These are phyloP conservation scores for Cercophora newfieldiana DNA, from an alignment of 495 filamentous ascomycete genomes.

Conservation along the genomic window DNA sequence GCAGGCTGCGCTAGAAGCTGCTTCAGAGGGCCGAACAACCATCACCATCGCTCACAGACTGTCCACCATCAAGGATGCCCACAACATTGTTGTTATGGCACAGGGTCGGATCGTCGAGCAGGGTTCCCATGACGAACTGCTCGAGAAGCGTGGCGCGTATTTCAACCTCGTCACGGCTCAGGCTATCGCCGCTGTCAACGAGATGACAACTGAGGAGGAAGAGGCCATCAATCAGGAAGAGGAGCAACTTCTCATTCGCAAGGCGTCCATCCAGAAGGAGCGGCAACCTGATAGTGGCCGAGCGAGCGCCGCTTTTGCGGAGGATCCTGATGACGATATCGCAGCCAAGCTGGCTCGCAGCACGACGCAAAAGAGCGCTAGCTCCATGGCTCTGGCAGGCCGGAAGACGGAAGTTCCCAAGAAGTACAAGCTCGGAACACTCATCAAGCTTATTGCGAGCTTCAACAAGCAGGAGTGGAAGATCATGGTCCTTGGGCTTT, in stretches of 20 bases:
- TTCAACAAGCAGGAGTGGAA: conserved; percentile 79
- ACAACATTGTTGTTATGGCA: conserved; percentile 94
- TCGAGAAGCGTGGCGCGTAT: conserved; percentile 60
- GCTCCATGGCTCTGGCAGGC: conserved; percentile 65
- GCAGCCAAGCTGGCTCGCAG: conserved; percentile 57
- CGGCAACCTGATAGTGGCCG: conserved; percentile 19
- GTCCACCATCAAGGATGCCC: conserved; percentile 88
- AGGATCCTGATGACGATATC: conserved; percentile 63
- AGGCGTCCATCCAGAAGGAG: conserved; percentile 38
- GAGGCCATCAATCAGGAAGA: conserved; percentile 42
- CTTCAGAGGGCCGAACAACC: conserved; percentile 86
- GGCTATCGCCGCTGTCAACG: conserved; percentile 59
- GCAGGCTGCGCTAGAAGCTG: conserved; percentile 86
- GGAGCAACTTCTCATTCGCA: conserved; percentile 50
- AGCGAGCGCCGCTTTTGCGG: conserved; percentile 28
- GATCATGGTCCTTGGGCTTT: conserved; percentile 73
- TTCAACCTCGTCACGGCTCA: conserved; percentile 58
- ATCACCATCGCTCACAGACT: conserved; percentile 95
- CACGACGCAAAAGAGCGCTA: conserved; percentile 66
- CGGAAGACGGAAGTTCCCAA: conserved; percentile 45
- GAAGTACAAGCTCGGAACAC: conserved; percentile 73
- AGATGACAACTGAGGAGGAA: conserved; percentile 50
- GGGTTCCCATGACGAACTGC: conserved; percentile 69
- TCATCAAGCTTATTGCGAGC: conserved; percentile 78
- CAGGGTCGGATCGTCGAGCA: conserved; percentile 83